Evolutionary conservation across 2,329 filamentous ascomycete genomes (phyloP), one percentile per base, ranked within the genome.

Genomic region (Penicillium sp.): DNA sequence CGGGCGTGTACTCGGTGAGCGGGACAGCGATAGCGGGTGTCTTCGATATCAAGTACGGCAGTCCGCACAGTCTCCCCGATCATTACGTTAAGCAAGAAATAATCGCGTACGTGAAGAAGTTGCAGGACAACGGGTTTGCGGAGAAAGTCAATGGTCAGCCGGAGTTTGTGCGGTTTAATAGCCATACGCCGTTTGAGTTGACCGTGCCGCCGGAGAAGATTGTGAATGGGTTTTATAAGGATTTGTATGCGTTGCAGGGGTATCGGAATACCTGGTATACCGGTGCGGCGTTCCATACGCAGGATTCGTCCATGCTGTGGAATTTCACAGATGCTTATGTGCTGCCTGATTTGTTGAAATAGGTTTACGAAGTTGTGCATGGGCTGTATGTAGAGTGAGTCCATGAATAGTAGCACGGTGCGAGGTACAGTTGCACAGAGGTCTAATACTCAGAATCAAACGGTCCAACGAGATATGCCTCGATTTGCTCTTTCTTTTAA

Each of bases 181-280:
- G 69, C 46, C 77, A 81, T 60, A 70, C 73, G 24, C 75, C 75
- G 14, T 77, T 76, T 61, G 68, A 75, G 33, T 55, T 76, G 41
- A 69, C 65, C 13, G 73, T 78, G 0, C 64, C 72, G 0, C 60
- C 66, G 1, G 66, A 73, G 2, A 70, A 72, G 11, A 76, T 82
- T 55, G 63, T 59, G 19, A 61, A 55, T 7, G 79, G 79, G 0
- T 81, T 81, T 50, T 77, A 82, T 56, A 69, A 72, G 39, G 62
- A 74, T 41, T 66, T 80, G 50, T 74, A 78, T 62, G 74, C 66
- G 2, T 66, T 83, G 31, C 80, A 82, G 66, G 80, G 80, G 0
- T 60, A 74, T 16, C 67, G 71, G 18, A 76, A 74, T n/a, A 82
- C 79, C 0, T 82, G 70, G 66, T 82, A 76, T 61, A 81, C 78